Conservation (phyloP, 2,329 filamentous ascomycete genomes). For the Aspergillus puulaauensis region DNA sequence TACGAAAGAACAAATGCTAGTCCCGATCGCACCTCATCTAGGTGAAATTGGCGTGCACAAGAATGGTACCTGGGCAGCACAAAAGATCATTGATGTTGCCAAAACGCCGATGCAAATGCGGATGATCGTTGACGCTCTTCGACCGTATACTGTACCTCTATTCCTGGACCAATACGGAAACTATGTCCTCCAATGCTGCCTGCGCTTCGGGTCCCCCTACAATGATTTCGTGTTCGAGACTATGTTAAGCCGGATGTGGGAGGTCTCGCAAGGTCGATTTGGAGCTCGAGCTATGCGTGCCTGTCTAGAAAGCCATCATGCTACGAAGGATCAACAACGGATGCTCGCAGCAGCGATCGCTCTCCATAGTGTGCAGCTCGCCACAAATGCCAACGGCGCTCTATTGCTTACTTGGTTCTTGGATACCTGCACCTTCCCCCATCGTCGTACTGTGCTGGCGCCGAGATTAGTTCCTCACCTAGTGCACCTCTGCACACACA, state of each 20-base stretch:
- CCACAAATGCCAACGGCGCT: constrained; percentile 93
- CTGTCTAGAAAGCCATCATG: constrained; percentile 92
- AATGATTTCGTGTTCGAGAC: constrained; percentile 98
- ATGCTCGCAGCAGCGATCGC: constrained; percentile 93
- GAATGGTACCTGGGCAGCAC: constrained; percentile 98
- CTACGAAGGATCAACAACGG: constrained; percentile 91
- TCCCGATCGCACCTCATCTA: constrained; percentile 83
- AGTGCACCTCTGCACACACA: constrained; percentile 95
- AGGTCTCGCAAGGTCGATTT: constrained; percentile 87
- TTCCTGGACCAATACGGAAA: constrained; percentile 99
- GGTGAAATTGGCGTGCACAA: constrained; percentile 98
- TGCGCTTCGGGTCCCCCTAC: constrained; percentile 84
- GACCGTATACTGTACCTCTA: constrained; percentile 81
- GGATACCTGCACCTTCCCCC: constrained; percentile 94
- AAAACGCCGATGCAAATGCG: constrained; percentile 80
- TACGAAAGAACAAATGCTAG: constrained; percentile 87
- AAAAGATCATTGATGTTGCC: constrained; percentile 98
- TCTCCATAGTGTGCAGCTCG: constrained; percentile 93
- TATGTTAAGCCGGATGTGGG: constrained; percentile 93
- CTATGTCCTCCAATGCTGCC: constrained; percentile 94
- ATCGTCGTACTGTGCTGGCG: constrained; percentile 84
- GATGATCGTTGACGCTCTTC: constrained; percentile 79
- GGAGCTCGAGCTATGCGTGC: constrained; percentile 95
- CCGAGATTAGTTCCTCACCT: constrained; percentile 89
- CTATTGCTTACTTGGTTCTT: constrained; percentile 95